phyloP scores from a whole-genome alignment of 805 yeast genomes.

The Lipomyces kockii region DNA sequence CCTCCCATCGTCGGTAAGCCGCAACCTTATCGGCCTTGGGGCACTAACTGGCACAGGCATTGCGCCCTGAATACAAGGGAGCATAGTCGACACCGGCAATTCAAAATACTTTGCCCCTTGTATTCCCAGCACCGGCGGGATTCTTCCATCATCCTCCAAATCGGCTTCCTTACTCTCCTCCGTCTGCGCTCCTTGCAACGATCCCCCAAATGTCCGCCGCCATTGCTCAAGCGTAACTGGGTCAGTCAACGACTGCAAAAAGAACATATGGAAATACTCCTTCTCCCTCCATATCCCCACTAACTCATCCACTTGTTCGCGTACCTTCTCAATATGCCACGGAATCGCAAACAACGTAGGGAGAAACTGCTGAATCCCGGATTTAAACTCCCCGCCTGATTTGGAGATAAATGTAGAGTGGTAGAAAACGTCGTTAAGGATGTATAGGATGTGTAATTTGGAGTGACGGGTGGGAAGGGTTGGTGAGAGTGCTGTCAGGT shows the following conservation, averaged over 20 bases:
- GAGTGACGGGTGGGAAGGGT: slow-evolving; percentile 15
- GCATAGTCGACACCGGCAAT: slow-evolving; percentile 36
- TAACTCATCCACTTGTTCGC: slow-evolving; percentile 18
- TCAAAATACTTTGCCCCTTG: slow-evolving; percentile 25
- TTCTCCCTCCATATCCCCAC: slow-evolving; percentile 29
- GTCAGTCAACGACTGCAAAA: slow-evolving; percentile 10
- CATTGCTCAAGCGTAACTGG: slow-evolving; percentile 4
- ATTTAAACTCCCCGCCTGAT: slow-evolving; percentile 2
- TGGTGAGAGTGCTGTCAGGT: slow-evolving; percentile 17
- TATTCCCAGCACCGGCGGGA: slow-evolving; percentile 28
- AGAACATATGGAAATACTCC: slow-evolving; percentile 10
- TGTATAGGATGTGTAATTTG: slow-evolving; percentile 29
- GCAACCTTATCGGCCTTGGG: slow-evolving; percentile 15
- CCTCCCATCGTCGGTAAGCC: neutral
- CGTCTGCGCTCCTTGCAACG: neutral
- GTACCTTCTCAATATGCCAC: slow-evolving; percentile 10
- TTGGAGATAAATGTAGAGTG: neutral
- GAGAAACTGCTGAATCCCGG: slow-evolving; percentile 16
- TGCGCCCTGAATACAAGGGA: slow-evolving; percentile 15
- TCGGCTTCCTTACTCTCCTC: neutral
- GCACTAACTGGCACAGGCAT: slow-evolving; percentile 4
- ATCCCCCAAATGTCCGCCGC: neutral
- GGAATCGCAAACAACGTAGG: slow-evolving; percentile 26
- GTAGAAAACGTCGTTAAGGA: slow-evolving; percentile 33
- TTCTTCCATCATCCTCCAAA: neutral